These are phyloP conservation scores for Ophiostoma novo-ulmi DNA, from an alignment of 2,329 filamentous ascomycete species.

Conservation along the genomic window DNA sequence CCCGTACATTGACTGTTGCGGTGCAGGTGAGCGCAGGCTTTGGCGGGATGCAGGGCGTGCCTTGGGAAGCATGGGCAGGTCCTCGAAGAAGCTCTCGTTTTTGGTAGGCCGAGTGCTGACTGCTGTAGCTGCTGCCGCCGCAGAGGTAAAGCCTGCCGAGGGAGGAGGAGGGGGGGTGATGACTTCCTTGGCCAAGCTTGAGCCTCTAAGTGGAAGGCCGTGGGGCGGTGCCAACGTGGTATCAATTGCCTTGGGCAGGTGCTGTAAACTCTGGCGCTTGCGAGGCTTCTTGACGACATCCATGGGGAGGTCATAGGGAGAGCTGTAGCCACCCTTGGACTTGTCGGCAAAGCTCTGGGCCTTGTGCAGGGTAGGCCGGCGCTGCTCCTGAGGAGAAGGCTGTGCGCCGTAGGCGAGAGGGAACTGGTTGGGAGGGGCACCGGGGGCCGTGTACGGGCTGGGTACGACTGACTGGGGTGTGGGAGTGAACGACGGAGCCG, in stretches of 20 bases:
- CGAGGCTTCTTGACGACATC: conserved; percentile 69
- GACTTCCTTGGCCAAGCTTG: conserved; percentile 44
- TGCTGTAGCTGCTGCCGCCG: not conserved
- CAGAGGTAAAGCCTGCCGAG: conserved; percentile 27
- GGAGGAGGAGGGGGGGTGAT: conserved; percentile 20
- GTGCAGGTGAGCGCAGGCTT: conserved; percentile 43
- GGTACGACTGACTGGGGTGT: conserved; percentile 16
- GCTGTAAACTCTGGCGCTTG: conserved; percentile 58
- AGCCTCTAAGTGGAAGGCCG: conserved; percentile 53
- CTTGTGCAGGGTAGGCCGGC: conserved; percentile 35
- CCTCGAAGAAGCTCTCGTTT: conserved; percentile 65
- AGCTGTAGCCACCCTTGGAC: conserved; percentile 84
- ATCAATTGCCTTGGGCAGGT: conserved; percentile 44
- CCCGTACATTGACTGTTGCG: conserved; percentile 27
- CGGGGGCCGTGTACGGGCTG: conserved; percentile 10
- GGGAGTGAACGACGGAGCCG: not conserved
- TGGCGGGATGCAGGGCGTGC: conserved; percentile 58
- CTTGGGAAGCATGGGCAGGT: conserved; percentile 60
- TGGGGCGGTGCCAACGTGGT: conserved; percentile 35
- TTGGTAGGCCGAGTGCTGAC: conserved; percentile 28
- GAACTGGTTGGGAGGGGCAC: conserved; percentile 20
- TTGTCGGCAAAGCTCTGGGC: conserved; percentile 85
- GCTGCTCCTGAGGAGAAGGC: conserved; percentile 29
- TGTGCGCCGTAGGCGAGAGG: conserved; percentile 26
- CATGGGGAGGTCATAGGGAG: conserved; percentile 90